Evolutionary conservation across 2,329 filamentous ascomycete species (phyloP).

Genomic region (Fusarium annulatum): DNA sequence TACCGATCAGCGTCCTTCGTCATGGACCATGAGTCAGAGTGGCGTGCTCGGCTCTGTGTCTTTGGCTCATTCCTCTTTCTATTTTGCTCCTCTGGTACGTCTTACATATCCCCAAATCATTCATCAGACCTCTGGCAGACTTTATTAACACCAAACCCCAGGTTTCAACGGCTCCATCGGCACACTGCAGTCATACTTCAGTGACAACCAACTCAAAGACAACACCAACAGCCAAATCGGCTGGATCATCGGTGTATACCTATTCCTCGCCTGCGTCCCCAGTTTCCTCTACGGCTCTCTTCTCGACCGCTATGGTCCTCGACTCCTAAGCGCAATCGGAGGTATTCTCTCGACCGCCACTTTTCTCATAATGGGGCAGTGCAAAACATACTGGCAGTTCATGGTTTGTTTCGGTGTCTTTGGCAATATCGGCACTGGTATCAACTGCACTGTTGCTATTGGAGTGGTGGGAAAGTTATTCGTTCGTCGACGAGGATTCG

Average conservation of each 20-base stretch:
- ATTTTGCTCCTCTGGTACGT: neutral
- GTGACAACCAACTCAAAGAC: constrained; percentile 53
- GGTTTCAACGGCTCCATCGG: constrained; percentile 60
- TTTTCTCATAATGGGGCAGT: constrained; percentile 58
- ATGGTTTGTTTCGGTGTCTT: constrained; percentile 56
- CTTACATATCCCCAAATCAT: neutral
- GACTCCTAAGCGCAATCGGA: constrained; percentile 51
- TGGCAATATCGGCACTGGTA: constrained; percentile 54
- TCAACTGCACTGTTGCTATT: constrained; percentile 48
- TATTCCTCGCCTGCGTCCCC: constrained; percentile 52
- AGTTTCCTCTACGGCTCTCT: constrained; percentile 59
- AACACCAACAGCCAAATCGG: constrained; percentile 57
- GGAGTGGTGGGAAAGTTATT: constrained; percentile 45
- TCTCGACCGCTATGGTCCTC: constrained; percentile 59
- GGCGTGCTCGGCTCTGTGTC: constrained; percentile 26
- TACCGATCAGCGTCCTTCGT: neutral
- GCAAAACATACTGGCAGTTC: constrained; percentile 60
- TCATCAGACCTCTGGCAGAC: neutral
- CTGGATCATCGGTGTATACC: constrained; percentile 59
- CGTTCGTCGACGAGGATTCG: constrained; percentile 19
- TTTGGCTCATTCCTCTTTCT: constrained; percentile 30
- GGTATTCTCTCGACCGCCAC: constrained; percentile 48
- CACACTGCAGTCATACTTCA: constrained; percentile 58
- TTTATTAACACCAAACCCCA: neutral
- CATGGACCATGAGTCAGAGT: constrained; percentile 14